Base-by-base conservation (phyloP, 2,329 filamentous ascomycete species). In the Cordyceps farinosa region DNA sequence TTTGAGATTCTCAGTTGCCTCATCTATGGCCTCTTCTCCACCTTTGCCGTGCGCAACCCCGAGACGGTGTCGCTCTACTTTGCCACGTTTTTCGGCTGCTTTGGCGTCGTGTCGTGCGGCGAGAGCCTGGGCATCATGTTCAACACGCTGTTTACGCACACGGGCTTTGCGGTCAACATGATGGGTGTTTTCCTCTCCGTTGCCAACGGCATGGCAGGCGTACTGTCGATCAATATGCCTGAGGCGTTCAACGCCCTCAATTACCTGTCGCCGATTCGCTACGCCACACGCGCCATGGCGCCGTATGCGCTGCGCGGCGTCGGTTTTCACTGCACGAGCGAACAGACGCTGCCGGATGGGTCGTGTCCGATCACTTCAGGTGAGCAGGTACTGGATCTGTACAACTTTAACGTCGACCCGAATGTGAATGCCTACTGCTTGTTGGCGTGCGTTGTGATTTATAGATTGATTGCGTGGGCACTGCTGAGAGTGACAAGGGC, bases 71-170 rank as follows among this genome's bases (percentile, higher is more conserved):
- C 81, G 65, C 85, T 90, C 72, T 90, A 88, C 73, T 90, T 91
- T 68, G 82, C 89, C 48, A 80, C 83, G 58, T 80, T 85, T 2
- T 90, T 89, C 74, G 85, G 88, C 67, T 87, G 86, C 66, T 91
- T 92, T 70, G 89, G 86, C 67, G 84, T 92, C 61, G 87, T 91
- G 17, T 88, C 80, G 61, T 91, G 88, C 69, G 90, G 90, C 32
- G 90, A 92, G 77, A 89, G 86, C 60, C 70, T 92, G 1, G 90
- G 90, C 1, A 92, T 93, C 70, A 86, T 91, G 77, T 92, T 92
- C 79, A 91, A 91, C 76, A 92, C 89, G 0, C 76, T 92, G 9
- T 90, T 92, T 72, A 74, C 72, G 8, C 89, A 92, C 70, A 90
- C 88, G 0, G 90, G 90, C 2, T 92, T 92, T 72, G 88, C 89